Conservation (phyloP, 768 basidiomycete genomes). For the button mushroom (Agaricus bisporus) region DNA sequence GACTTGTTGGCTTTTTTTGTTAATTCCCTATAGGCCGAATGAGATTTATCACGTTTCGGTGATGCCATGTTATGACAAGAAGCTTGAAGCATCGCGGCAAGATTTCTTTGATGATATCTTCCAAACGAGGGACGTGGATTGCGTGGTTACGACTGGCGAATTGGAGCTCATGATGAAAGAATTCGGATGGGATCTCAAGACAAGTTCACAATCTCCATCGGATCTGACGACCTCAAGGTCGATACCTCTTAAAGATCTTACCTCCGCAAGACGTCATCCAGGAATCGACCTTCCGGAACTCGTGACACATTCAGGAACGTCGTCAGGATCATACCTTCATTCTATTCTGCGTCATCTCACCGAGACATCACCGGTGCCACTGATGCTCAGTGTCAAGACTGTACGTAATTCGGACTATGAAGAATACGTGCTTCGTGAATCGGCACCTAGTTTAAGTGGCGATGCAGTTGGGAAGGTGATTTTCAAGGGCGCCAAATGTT, state of each 20-base stretch:
- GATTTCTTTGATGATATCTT: constrained; percentile 86
- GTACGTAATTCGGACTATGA: constrained; percentile 76
- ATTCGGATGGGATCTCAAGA: constrained; percentile 68
- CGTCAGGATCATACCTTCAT: constrained; percentile 90
- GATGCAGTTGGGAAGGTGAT: constrained; percentile 48
- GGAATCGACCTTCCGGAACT: constrained; percentile 56
- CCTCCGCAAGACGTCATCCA: constrained; percentile 11
- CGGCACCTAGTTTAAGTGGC: constrained; percentile 11
- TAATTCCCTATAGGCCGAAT: constrained; percentile 52
- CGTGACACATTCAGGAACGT: constrained; percentile 73
- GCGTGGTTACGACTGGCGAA: constrained; percentile 96
- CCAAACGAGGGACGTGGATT: constrained; percentile 90
- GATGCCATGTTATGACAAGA: constrained; percentile 99
- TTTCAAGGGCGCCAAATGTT: constrained; percentile 93
- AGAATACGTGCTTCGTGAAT: constrained; percentile 50
- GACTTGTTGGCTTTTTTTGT: background rate
- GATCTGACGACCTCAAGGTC: background rate
- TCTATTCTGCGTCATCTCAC: constrained; percentile 59
- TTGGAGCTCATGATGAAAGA: constrained; percentile 81
- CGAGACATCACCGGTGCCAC: constrained; percentile 32
- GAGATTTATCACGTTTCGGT: constrained; percentile 94
- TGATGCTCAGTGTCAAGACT: constrained; percentile 46
- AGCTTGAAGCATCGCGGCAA: constrained; percentile 91
- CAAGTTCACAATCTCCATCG: constrained; percentile 40
- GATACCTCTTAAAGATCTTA: background rate